These are phyloP conservation scores for Prunella vulgaris DNA, from an alignment of 257 asterid genomes.

Conservation along the genomic window DNA sequence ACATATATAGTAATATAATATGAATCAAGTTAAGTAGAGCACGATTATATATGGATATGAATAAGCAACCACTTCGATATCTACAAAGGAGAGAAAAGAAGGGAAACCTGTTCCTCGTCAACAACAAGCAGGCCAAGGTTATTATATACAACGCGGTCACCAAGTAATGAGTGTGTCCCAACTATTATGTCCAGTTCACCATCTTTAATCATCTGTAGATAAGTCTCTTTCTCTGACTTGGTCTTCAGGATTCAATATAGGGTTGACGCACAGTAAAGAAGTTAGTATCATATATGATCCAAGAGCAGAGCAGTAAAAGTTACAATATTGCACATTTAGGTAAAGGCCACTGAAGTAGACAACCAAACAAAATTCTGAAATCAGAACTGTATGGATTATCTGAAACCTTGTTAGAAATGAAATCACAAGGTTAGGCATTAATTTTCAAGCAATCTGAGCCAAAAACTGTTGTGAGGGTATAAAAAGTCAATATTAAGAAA, in stretches of 20 bases:
- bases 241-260: conserved; percentile 53
- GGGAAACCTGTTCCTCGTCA: conserved; percentile 94
- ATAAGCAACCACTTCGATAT: conserved; percentile 9
- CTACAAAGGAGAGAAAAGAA: conserved; percentile 27
- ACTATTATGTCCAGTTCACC: conserved; percentile 83
- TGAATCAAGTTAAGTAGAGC: not conserved
- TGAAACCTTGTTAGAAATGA: conserved; percentile 6
- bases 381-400: not conserved
- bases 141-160: conserved; percentile 82
- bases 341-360: not conserved
- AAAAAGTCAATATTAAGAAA: not conserved
- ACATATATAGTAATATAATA: not conserved
- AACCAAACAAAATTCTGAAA: not conserved
- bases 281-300: conserved; percentile 17
- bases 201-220: conserved; percentile 66
- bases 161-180: conserved; percentile 92
- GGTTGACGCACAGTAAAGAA: conserved; percentile 23
- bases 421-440: not conserved
- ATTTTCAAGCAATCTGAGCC: not conserved
- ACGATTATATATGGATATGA: too few species aligned
- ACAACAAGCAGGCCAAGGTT: conserved; percentile 94
- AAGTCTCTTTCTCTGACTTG: conserved; percentile 78
- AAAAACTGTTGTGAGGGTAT: not conserved
- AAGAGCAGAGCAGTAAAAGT: conserved; percentile 16
- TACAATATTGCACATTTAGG: conserved; percentile 5